Conservation (phyloP, 192 early-diverging fungal species). For the Umbelopsis isabellina region DNA sequence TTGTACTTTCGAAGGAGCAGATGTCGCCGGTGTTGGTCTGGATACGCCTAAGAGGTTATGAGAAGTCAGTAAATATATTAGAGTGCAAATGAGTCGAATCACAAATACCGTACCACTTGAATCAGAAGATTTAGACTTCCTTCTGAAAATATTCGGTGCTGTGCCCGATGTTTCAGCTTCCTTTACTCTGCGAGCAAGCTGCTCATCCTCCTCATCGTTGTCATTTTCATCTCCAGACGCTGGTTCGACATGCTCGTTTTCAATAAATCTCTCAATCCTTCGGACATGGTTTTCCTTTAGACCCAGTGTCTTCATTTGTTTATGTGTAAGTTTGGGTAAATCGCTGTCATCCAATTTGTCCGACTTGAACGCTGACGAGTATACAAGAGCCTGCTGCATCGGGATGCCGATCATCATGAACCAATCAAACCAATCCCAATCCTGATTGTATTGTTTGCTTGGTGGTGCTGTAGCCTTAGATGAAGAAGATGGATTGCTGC, state of each 20-base stretch:
- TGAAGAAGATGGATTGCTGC: slow-evolving; percentile 18
- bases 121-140: slow-evolving; percentile 21
- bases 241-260: slow-evolving; percentile 53
- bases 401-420: slow-evolving; percentile 77
- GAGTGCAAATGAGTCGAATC: no score
- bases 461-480: slow-evolving; percentile 36
- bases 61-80: slow-evolving; percentile 11
- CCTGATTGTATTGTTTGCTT: slow-evolving; percentile 59
- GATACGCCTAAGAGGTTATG: slow-evolving; percentile 23
- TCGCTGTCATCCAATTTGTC: slow-evolving; percentile 86
- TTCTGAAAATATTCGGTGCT: slow-evolving; percentile 38
- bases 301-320: slow-evolving; percentile 76
- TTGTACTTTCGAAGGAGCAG: slow-evolving; percentile 54
- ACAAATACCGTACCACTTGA: background rate
- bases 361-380: slow-evolving; percentile 82
- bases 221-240: slow-evolving; percentile 46
- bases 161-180: slow-evolving; percentile 59
- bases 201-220: slow-evolving; percentile 50
- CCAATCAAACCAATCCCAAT: slow-evolving; percentile 96
- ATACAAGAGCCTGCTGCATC: slow-evolving; percentile 76
- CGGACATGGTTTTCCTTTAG: slow-evolving; percentile 86
- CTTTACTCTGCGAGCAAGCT: slow-evolving; percentile 81
- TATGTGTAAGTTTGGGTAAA: slow-evolving; percentile 74
- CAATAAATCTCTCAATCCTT: slow-evolving; percentile 69
- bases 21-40: slow-evolving; percentile 49